phyloP scores from a whole-genome alignment of 768 basidiomycete species.

The Zangia roseola region DNA sequence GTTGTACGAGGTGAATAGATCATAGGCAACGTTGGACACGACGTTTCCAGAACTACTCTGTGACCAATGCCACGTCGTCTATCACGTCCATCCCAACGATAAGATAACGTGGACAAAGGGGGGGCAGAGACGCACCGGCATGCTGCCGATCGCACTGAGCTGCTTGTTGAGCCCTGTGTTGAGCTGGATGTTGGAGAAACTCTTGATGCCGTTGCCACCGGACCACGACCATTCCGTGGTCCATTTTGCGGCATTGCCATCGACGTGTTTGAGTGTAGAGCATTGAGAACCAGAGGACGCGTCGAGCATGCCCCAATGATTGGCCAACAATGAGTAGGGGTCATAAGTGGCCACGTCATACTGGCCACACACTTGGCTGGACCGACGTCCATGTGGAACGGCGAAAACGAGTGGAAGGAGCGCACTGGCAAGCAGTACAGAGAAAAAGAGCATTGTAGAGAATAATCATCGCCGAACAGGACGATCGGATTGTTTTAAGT shows the following conservation, averaged over 20 bases:
- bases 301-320: conserved; percentile 44
- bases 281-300: conserved; percentile 53
- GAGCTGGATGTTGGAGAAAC: conserved; percentile 57
- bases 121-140: conserved; percentile 44
- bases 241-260: conserved; percentile 47
- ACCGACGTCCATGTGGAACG: not conserved
- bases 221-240: conserved; percentile 52
- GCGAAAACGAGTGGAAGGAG: conserved; percentile 24
- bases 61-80: conserved; percentile 60
- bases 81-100: not conserved
- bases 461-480: not conserved
- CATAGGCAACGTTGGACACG: conserved; percentile 59
- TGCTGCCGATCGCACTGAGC: conserved; percentile 51
- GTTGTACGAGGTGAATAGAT: conserved; percentile 57
- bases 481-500: conserved; percentile 11
- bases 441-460: conserved; percentile 10
- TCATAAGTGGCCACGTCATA: conserved; percentile 49
- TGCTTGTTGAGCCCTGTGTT: conserved; percentile 50
- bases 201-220: conserved; percentile 56
- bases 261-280: conserved; percentile 43
- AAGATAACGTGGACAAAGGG: not conserved
- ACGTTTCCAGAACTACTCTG: conserved; percentile 40
- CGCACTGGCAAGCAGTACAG: conserved; percentile 7
- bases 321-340: conserved; percentile 47
- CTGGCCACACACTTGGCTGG: conserved; percentile 38